A percentile compares a stretch with the other conserved stretches of the same genome.
phyloP scores from a whole-genome alignment of 306 rosid species.

The Glycine latifolia region DNA sequence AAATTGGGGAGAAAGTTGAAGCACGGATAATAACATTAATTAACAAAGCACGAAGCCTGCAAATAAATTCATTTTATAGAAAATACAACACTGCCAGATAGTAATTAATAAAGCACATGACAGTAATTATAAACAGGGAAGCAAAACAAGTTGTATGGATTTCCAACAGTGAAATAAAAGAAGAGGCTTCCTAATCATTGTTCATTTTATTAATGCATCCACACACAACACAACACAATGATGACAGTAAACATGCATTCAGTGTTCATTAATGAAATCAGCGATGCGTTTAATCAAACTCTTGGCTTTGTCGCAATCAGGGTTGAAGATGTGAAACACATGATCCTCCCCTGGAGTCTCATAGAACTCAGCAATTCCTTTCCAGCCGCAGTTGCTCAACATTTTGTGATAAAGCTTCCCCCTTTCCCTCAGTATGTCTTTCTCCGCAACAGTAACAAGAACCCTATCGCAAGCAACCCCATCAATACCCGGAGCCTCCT shows the following conservation, averaged over 20 bases:
- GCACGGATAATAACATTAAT: background rate
- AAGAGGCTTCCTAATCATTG: background rate
- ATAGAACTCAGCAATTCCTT: constrained; percentile 56
- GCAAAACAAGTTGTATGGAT: background rate
- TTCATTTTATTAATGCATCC: background rate
- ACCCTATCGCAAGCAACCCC: constrained; percentile 57
- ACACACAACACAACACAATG: background rate
- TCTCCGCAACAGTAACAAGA: constrained; percentile 67
- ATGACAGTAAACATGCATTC: background rate
- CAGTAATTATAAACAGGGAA: constrained; percentile 10
- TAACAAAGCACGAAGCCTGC: no score
- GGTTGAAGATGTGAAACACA: constrained; percentile 68
- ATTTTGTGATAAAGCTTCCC: constrained; percentile 74
- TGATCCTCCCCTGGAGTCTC: constrained; percentile 79
- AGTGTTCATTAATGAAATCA: constrained; percentile 52
- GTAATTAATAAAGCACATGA: background rate
- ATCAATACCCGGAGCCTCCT: constrained; percentile 66
- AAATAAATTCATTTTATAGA: no score
- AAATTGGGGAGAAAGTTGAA: background rate
- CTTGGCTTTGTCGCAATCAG: constrained; percentile 61
- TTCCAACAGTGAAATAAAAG: background rate
- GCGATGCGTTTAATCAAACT: constrained; percentile 58
- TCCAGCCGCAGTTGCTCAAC: constrained; percentile 64
- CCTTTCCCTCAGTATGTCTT: constrained; percentile 75
- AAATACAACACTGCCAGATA: no score